phyloP scores from a whole-genome alignment of 441 rosid species.

The Euphorbia celastroides region DNA sequence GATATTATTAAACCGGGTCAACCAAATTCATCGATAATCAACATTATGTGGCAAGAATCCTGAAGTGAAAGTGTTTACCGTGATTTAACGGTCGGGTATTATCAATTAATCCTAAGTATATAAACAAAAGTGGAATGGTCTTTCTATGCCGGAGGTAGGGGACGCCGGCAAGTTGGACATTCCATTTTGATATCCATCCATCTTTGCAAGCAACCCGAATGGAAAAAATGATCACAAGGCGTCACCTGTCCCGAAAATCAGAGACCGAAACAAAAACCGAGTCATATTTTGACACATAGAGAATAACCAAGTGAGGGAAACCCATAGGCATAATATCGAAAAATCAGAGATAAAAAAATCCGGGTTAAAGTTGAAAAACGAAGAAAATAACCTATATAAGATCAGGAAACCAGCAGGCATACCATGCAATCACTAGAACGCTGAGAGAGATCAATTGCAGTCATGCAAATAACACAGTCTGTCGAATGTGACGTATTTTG shows the following conservation, averaged over 20 bases:
- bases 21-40: not conserved
- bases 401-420: constrained; percentile 6
- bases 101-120: constrained; percentile 29
- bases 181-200: constrained; percentile 99
- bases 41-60: not conserved
- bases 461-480: constrained; percentile 97
- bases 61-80: constrained; percentile 16
- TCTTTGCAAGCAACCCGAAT: constrained; percentile 87
- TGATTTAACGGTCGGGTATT: constrained; percentile 24
- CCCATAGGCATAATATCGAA: too few species aligned
- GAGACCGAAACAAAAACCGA: constrained; percentile 8
- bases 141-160: constrained; percentile 76
- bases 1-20: not conserved
- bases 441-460: constrained; percentile 64
- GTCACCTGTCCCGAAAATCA: constrained; percentile 55
- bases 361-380: too few species aligned
- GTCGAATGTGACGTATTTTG: constrained; percentile 42
- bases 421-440: constrained; percentile 87
- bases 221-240: constrained; percentile 95
- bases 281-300: constrained; percentile 3
- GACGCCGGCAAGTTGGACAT: constrained; percentile 95
- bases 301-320: too few species aligned
- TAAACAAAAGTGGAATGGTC: constrained; percentile 22
- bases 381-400: not conserved
- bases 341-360: too few species aligned